These are phyloP conservation scores for Aspergillus unguis DNA, from an alignment of 2,329 filamentous ascomycete genomes.

Conservation along the genomic window DNA sequence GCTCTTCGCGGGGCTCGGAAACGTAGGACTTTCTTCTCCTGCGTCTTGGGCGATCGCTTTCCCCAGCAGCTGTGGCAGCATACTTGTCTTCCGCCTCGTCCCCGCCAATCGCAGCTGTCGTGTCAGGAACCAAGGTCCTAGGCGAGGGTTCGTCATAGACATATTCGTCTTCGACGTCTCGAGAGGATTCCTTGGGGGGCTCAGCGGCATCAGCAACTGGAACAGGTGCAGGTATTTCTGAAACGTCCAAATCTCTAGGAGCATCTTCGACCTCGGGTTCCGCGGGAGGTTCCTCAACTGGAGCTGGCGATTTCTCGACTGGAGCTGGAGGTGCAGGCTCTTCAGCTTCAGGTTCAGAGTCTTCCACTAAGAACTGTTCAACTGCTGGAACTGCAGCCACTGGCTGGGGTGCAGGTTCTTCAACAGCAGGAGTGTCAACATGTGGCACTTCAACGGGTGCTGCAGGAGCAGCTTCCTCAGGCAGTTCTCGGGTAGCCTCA, in stretches of 20 bases:
- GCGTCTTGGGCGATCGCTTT: slow-evolving; percentile 22
- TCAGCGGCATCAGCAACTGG: neutral
- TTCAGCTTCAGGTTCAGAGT: slow-evolving; percentile 1
- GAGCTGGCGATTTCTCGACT: no score
- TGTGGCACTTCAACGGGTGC: neutral
- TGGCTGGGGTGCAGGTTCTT: slow-evolving; percentile 1
- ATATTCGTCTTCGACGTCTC: slow-evolving; percentile 14
- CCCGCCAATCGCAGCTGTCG: slow-evolving; percentile 3
- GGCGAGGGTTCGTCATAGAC: slow-evolving; percentile 20
- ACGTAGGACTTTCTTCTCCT: slow-evolving; percentile 29
- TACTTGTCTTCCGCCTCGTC: neutral
- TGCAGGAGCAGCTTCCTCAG: neutral
- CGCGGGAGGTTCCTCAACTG: neutral
- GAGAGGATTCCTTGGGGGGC: neutral
- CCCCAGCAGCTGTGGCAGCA: slow-evolving; percentile 1
- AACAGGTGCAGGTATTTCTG: neutral
- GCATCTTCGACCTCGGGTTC: neutral
- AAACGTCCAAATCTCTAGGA: neutral
- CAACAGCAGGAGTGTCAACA: neutral
- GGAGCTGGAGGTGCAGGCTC: neutral
- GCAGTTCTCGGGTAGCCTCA: neutral
- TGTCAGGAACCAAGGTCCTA: slow-evolving; percentile 1
- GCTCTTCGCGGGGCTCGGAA: slow-evolving; percentile 28
- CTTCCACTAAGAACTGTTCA: neutral
- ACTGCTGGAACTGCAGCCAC: neutral